Base-by-base conservation (phyloP, 495 filamentous ascomycete species). In the Neurospora sp. region DNA sequence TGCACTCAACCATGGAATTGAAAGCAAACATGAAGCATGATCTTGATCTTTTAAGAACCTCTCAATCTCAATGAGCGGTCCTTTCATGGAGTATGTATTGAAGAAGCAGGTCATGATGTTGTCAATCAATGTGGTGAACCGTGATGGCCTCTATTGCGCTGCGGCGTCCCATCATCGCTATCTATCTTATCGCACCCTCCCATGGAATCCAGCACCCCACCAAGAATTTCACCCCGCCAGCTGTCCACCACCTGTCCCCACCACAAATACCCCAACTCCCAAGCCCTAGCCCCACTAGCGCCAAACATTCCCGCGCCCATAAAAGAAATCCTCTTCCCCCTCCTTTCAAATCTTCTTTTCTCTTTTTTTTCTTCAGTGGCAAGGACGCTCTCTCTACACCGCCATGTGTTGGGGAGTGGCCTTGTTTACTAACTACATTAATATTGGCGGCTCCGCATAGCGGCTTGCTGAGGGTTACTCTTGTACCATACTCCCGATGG, bases 401-500 rank as follows among this genome's bases (percentile, higher is more conserved):
- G 80, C 72, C 79, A 82, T 54, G 79, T 81, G 80, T 78, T 78
- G 78, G 62, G 69, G 18, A 35, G 38, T 46, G 38, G 27, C 39
- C 38, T 38, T 27, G 18, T 66, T 72, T 72, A 71, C 74, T 77
- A 31, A 39, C 54, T 66, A 66, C 54, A 66, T 66, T 73, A 62
- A 69, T 46, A 40, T 69, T 70, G 74, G 73, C 37, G 80, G 80
- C 80, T 81, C 79, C 80, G 71, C 80, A 79, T 40, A 44, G 79
- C 72, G 80, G 79, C 80, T 80, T 77, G 80, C 80, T 81, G 80
- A 81, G 80, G 80, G 80, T 80, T 80, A 80, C 74, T 74, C 54
- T 42, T 66, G 54, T 66, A 66, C 54, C 70, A 38, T 20, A 46
- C 72, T 75, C 71, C 72, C 76, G 38, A 77, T 81, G 80, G 73